Evolutionary conservation across 352 stramenopile genomes (phyloP).

Genomic region (Phytophthora kernoviae): DNA sequence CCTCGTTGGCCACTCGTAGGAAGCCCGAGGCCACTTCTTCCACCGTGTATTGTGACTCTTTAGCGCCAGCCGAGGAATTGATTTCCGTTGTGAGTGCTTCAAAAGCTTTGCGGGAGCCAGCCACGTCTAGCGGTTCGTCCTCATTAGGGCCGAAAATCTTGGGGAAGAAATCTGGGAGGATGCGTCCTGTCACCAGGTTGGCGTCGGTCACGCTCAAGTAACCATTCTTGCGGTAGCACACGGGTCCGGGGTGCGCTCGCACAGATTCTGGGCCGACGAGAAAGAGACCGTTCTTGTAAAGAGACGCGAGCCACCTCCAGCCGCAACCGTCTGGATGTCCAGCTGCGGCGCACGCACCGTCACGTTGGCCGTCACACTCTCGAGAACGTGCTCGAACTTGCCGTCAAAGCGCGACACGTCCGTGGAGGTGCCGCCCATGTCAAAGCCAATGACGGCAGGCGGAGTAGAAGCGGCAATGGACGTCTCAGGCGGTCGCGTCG

Average conservation of each 20-base stretch:
- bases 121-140: constrained; percentile 96
- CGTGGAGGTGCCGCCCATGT: constrained; percentile 99
- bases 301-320: constrained; percentile 95
- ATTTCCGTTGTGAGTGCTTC: constrained; percentile 88
- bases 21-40: constrained; percentile 98
- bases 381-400: constrained; percentile 97
- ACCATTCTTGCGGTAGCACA: constrained; percentile 98
- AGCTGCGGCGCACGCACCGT: constrained; percentile 97
- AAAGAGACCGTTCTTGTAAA: constrained; percentile 97
- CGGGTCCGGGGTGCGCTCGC: constrained; percentile 95
- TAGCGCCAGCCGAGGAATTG: constrained; percentile 69
- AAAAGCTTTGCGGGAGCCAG: constrained; percentile 93
- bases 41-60: constrained; percentile 73
- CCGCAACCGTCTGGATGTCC: constrained; percentile 99
- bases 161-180: constrained; percentile 97
- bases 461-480: constrained; percentile 10
- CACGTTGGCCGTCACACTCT: constrained; percentile 98
- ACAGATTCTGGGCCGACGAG: constrained; percentile 97
- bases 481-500: constrained; percentile 65
- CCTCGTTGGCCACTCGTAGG: constrained; percentile 98
- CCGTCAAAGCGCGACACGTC: constrained; percentile 98
- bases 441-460: constrained; percentile 95
- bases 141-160: constrained; percentile 99
- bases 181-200: constrained; percentile 97
- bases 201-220: constrained; percentile 98